Percentiles rank a stretch among this genome's conserved stretches.
These are phyloP conservation scores for Colletotrichum paranaense DNA, from an alignment of 2,329 filamentous ascomycete genomes.

Conservation along the genomic window DNA sequence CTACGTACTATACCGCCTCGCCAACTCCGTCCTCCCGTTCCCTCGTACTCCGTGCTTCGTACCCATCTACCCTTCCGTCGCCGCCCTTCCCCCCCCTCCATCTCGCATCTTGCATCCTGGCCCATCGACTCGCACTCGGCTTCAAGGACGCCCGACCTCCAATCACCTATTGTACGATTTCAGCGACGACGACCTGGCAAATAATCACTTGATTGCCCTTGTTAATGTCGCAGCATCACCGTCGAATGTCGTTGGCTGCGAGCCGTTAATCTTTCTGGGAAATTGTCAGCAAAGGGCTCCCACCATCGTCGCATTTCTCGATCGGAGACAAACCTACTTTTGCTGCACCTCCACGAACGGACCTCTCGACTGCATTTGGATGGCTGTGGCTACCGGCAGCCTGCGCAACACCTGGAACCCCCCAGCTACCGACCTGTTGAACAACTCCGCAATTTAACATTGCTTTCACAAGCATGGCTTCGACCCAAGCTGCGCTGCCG, in stretches of 20 bases:
- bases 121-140: neutral
- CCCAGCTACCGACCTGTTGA: conserved; percentile 14
- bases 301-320: conserved; percentile 22
- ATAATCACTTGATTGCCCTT: conserved; percentile 12
- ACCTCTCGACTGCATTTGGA: conserved; percentile 28
- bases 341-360: conserved; percentile 33
- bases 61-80: neutral
- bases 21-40: conserved; percentile 9
- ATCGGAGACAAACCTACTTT: conserved; percentile 20
- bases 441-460: conserved; percentile 31
- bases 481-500: conserved; percentile 53
- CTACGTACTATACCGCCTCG: neutral
- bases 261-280: conserved; percentile 16
- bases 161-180: conserved; percentile 7
- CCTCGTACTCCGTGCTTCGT: conserved; percentile 3
- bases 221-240: conserved; percentile 26
- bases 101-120: conserved; percentile 1
- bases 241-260: conserved; percentile 14
- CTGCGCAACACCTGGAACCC: conserved; percentile 26
- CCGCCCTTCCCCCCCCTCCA: conserved; percentile 11
- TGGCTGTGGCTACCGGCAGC: conserved; percentile 30
- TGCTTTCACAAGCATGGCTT: conserved; percentile 47
- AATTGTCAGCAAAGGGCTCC: conserved; percentile 8
- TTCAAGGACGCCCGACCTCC: conserved; percentile 4
- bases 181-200: conserved; percentile 10